phyloP scores from a whole-genome alignment of 2,329 filamentous ascomycete species.

The Metarhizium sp. region DNA sequence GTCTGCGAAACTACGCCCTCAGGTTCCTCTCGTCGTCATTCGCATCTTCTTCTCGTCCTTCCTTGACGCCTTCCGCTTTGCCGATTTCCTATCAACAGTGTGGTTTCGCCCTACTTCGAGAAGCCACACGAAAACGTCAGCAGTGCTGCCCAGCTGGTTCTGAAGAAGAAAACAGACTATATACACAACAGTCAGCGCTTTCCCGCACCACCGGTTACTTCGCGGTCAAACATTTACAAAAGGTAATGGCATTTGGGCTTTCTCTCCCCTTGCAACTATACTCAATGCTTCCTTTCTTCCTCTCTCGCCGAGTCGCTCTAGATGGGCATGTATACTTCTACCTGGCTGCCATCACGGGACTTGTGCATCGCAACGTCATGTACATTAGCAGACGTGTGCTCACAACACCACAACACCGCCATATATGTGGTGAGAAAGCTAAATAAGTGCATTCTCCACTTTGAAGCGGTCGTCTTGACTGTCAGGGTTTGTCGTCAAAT shows the following conservation, averaged over 20 bases:
- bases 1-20: neutral
- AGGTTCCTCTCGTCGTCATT: too few relatives aligned
- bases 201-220: neutral
- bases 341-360: neutral
- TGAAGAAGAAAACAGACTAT: conserved; percentile 8
- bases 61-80: too few relatives aligned
- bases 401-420: neutral
- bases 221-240: neutral
- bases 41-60: too few relatives aligned
- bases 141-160: conserved; percentile 13
- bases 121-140: neutral
- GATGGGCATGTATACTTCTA: neutral
- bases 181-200: neutral
- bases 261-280: neutral
- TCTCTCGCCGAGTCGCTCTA: too few relatives aligned
- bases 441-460: too few relatives aligned
- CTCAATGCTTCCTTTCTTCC: too few relatives aligned
- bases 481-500: neutral
- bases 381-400: neutral
- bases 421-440: too few relatives aligned
- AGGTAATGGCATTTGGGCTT: neutral
- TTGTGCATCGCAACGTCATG: neutral
- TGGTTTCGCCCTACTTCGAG: neutral
- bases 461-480: neutral
- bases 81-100: neutral